phyloP scores from a whole-genome alignment of 192 early-diverging fungal species.

The Backusella luteola region DNA sequence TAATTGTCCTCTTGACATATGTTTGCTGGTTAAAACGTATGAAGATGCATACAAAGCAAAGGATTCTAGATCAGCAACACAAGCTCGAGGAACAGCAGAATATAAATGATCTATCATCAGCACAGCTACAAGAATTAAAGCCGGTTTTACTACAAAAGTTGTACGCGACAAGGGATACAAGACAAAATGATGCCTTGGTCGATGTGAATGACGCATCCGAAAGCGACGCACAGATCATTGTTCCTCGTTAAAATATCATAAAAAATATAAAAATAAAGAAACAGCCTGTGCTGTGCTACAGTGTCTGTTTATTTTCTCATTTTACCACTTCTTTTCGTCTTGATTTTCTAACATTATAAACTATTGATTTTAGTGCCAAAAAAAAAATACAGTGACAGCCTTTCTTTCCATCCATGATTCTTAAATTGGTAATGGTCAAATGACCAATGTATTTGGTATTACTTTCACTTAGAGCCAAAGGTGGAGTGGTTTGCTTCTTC shows the following conservation, averaged over 20 bases:
- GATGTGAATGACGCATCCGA: neutral
- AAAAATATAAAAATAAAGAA: neutral
- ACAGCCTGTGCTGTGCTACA: too few species aligned
- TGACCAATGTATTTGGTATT: too few species aligned
- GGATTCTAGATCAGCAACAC: neutral
- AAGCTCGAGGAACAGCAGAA: neutral
- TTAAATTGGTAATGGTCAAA: too few species aligned
- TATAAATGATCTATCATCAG: neutral
- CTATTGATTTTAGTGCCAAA: too few species aligned
- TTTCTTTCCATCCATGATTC: too few species aligned
- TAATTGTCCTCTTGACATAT: neutral
- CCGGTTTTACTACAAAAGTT: neutral
- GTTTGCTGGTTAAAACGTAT: neutral
- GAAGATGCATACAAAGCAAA: neutral
- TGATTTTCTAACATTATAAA: too few species aligned
- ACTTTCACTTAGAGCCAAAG: too few species aligned
- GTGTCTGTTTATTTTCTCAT: too few species aligned
- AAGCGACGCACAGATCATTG: neutral
- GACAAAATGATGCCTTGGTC: neutral
- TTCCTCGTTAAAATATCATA: neutral
- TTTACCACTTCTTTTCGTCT: too few species aligned
- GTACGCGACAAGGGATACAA: neutral
- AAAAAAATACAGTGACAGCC: neutral
- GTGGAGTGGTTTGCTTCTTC: too few species aligned
- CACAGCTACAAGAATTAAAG: neutral